These are phyloP conservation scores for Alnus glutinosa DNA, from an alignment of 306 rosid genomes.

Conservation along the genomic window DNA sequence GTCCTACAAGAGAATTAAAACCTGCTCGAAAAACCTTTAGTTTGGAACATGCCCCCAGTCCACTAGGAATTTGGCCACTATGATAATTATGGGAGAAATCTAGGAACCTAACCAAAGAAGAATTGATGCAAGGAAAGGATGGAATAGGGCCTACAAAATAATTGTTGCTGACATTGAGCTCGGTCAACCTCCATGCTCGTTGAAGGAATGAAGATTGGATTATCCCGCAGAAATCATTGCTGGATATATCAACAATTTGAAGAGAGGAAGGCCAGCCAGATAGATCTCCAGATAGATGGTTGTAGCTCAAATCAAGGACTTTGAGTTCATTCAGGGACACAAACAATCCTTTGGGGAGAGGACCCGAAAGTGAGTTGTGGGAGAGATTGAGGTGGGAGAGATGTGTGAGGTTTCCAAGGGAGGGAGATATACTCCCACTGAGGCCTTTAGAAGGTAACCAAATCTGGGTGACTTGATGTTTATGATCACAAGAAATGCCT, in stretches of 20 bases:
- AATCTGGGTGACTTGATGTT: neutral
- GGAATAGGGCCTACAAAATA: neutral
- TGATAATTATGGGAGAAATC: slow-evolving; percentile 15
- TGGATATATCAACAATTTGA: neutral
- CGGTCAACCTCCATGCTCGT: neutral
- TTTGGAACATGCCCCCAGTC: slow-evolving; percentile 19
- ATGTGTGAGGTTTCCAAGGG: neutral
- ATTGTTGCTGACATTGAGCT: neutral
- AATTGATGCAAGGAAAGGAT: neutral
- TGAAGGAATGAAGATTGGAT: slow-evolving; percentile 6
- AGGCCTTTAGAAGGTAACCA: slow-evolving; percentile 1
- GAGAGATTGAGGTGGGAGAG: neutral
- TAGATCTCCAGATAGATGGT: slow-evolving; percentile 6
- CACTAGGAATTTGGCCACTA: neutral
- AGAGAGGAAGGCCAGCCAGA: neutral
- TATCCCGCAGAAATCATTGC: neutral
- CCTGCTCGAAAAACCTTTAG: slow-evolving; percentile 1
- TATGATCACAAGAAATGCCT: neutral
- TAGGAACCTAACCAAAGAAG: neutral
- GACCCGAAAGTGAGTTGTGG: neutral
- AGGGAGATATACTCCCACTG: neutral
- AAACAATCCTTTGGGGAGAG: neutral
- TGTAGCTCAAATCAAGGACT: slow-evolving; percentile 17
- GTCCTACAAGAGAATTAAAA: slow-evolving; percentile 7
- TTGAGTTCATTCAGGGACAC: neutral